Evolutionary conservation across 306 rosid species (phyloP), one percentile per base, ranked within the genome.

Genomic region (Chamaecrista fasciculata): DNA sequence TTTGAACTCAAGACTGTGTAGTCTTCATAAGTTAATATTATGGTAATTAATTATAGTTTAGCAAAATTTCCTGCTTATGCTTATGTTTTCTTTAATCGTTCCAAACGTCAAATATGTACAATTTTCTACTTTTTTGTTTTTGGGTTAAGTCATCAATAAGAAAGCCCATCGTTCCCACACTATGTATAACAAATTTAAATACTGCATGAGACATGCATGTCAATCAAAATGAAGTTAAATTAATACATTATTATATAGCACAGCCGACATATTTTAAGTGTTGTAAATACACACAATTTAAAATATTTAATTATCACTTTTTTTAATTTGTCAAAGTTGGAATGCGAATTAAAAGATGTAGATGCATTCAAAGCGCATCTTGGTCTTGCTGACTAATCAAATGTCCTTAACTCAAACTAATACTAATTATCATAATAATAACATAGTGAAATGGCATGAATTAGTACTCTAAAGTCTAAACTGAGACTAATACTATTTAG

Each of bases 181-280:
- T 2, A 2, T 43, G 5, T 47, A 33, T 18, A 18, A 8, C 8
- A 48, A 48, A 48, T 48, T 18, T 26, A 21, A 1, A 47, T n/a
- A n/a, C 11, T 9, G 34, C 11, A 66, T 21, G 40, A 56, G 56
- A 71, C 68, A 69, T 67, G 81, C 85, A 85, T 76, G 79, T 48
- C 80, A 64, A 77, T 6, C 25, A 31, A 58, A 49, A 20, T 51
- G 31, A 51, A 21, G 15, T 11, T 11, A 0, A 8, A 59, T 18
- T 33, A 9, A 47, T 1, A 9, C 18, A 16, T 37, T 37, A 31
- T 2, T 2, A 24, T 52, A 0, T 2, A 37, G 2, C 8, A 34
- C 0, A 59, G 34, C n/a, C 59, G 34, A 24, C 33, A 21, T 51
- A 9, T 50, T 50, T 4, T n/a, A n/a, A 5, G 43, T 37, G 43